Conservation (phyloP, 169 alveolate species). For the Fabrea salina region DNA sequence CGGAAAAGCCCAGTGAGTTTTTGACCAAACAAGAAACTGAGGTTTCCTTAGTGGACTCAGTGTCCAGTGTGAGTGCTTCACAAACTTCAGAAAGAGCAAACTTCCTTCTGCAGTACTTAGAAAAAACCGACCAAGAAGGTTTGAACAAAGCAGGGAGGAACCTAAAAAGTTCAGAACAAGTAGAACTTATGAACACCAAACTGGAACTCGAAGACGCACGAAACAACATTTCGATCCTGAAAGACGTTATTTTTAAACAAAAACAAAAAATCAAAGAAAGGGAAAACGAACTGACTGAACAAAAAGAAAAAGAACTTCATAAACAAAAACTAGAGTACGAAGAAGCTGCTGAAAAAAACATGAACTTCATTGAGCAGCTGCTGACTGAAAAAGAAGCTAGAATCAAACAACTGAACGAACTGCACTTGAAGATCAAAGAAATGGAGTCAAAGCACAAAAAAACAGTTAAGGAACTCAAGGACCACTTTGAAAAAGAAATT, state of each 20-base stretch:
- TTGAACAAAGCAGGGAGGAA: too few relatives aligned
- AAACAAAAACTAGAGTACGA: constrained; percentile 9
- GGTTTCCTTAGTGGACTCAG: too few relatives aligned
- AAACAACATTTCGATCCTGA: neutral
- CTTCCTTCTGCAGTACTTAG: too few relatives aligned
- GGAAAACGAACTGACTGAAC: neutral
- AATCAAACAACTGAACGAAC: constrained; percentile 6
- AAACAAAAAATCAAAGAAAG: neutral
- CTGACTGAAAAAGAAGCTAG: constrained; percentile 29
- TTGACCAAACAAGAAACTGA: too few relatives aligned
- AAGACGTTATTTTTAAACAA: neutral
- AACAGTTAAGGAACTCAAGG: constrained; percentile 51
- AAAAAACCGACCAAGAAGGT: too few relatives aligned
- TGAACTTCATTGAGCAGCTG: constrained; percentile 28
- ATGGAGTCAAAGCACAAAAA: constrained; percentile 44
- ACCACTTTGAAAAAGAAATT: constrained; percentile 49
- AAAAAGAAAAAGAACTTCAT: neutral
- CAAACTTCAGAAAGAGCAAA: too few relatives aligned
- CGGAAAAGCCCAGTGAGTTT: too few relatives aligned
- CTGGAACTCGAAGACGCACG: constrained; percentile 6
- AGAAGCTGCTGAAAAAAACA: neutral
- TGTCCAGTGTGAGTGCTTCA: too few relatives aligned
- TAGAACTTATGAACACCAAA: neutral
- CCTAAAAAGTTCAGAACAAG: too few relatives aligned
- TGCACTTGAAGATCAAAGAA: constrained; percentile 25